Evolutionary conservation across 305 asterid genomes (phyloP), one percentile per base, ranked within the genome.

Genomic region (Ilex paraguariensis): DNA sequence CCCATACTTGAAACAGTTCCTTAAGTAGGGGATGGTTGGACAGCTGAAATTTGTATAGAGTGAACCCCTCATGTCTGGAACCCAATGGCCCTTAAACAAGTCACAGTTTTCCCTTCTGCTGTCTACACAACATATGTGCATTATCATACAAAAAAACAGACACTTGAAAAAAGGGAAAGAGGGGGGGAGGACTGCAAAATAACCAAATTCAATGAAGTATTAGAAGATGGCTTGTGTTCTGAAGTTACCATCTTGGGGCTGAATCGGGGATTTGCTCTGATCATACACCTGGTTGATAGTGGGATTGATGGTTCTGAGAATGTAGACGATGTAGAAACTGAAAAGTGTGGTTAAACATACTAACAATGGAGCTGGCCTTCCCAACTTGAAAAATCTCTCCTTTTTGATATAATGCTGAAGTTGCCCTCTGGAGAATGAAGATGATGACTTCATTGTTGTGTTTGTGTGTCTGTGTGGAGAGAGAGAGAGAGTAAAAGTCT

Each of bases 1-100:
- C 5, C 97, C 97, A n/a, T 87, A 67, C 62, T 79, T 54, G 51
- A 91, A 75, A 57, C 96, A 90, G 46, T 90, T 87, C 48, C 33
- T 79, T 32, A 54, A 13, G 44, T 16, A 54, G 0, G 95, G 96
- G 3, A 90, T 81, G 0, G 88, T 81, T 6, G 40, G 70, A 69
- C 97, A 87, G 70, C 77, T 90, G 48, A 59, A 31, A 55, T 85
- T 87, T 9, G 92, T 79, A 67, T 87, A 84, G 6, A 69, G 6
- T 0, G 84, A 32, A 17, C 58, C 79, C 13, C 21, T 60, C 32
- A 15, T 16, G 12, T 82, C 87, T 17, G 21, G 71, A 49, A 90
- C 66, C 97, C 97, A 85, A 56, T 53, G 57, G 31, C 97, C 95
- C 62, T 70, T 60, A 62, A 79, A 83, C 62, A 90, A 61, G 31